Evolutionary conservation across 805 yeast species (phyloP).

Genomic region (Candida incommunis): DNA sequence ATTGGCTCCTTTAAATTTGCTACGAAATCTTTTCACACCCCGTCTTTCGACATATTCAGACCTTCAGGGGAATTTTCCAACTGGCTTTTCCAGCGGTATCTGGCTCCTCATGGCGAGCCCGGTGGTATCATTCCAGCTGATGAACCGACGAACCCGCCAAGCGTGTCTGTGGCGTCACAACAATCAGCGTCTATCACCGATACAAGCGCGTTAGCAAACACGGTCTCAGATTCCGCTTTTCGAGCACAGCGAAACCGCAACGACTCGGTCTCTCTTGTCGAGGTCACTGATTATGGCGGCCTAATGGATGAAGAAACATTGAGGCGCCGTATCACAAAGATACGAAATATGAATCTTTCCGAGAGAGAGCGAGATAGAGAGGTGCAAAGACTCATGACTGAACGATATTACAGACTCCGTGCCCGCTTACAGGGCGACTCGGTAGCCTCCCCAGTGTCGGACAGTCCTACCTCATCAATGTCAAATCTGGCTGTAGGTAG

Average conservation of each 20-base stretch:
- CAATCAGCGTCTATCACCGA: too few relatives aligned
- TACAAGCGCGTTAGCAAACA: not conserved
- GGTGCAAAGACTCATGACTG: constrained; percentile 25
- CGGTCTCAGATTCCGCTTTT: not conserved
- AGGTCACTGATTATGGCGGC: not conserved
- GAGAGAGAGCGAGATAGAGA: constrained; percentile 21
- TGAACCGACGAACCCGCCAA: constrained; percentile 33
- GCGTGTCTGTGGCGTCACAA: too few relatives aligned
- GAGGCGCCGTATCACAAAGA: constrained; percentile 18
- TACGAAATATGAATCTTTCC: constrained; percentile 15
- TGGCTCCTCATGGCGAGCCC: constrained; percentile 32
- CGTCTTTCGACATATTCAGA: constrained; percentile 1
- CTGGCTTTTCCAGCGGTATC: constrained; percentile 12
- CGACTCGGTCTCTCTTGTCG: not conserved
- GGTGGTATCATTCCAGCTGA: constrained; percentile 37
- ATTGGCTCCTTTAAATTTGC: constrained; percentile 11
- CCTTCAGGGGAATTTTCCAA: constrained; percentile 11
- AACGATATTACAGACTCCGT: constrained; percentile 14
- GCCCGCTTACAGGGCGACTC: constrained; percentile 2
- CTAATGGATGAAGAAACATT: constrained; percentile 9
- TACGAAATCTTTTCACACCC: not conserved
- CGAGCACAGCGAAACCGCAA: not conserved
- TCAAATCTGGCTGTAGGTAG: constrained; percentile 30
- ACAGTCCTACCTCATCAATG: constrained; percentile 14
- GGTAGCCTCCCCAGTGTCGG: constrained; percentile 7